These are phyloP conservation scores for Phytophthora vignae DNA, from an alignment of 352 stramenopile species.

Conservation along the genomic window DNA sequence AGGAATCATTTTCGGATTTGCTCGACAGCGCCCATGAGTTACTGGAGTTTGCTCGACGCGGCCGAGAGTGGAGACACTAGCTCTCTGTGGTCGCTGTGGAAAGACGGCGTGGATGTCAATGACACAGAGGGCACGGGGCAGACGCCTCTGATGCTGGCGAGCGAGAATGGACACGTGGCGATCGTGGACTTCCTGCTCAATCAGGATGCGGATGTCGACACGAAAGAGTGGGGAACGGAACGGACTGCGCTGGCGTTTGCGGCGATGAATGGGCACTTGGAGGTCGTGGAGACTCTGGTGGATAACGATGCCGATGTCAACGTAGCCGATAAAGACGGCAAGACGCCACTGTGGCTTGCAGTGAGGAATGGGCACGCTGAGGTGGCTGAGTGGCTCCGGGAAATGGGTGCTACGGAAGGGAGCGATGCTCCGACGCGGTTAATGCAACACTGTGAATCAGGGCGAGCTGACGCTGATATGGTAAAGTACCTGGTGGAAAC, in stretches of 20 bases:
- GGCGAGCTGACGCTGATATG: background rate
- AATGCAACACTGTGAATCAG: slow-evolving; percentile 9
- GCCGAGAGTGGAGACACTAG: background rate
- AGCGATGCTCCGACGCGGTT: background rate
- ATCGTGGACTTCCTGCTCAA: slow-evolving; percentile 3
- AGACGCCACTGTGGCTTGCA: background rate
- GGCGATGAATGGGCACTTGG: background rate
- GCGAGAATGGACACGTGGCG: background rate
- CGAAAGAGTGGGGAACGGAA: background rate
- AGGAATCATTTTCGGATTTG: no score
- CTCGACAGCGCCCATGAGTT: no score
- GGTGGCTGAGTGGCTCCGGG: background rate
- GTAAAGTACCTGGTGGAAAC: background rate
- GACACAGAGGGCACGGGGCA: background rate
- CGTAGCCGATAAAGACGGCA: background rate
- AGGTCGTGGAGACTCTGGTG: slow-evolving; percentile 3
- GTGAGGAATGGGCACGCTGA: background rate
- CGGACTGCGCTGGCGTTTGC: slow-evolving; percentile 1
- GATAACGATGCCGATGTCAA: background rate
- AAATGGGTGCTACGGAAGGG: background rate
- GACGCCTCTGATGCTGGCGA: slow-evolving; percentile 9
- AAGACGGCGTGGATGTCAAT: background rate
- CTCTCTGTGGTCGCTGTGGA: background rate
- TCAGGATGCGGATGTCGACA: background rate
- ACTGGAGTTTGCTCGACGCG: no score